A percentile compares a stretch with the other conserved stretches of the same genome.
These are phyloP conservation scores for Pyrenophora seminiperda DNA, from an alignment of 2,329 filamentous ascomycete genomes.

Conservation along the genomic window DNA sequence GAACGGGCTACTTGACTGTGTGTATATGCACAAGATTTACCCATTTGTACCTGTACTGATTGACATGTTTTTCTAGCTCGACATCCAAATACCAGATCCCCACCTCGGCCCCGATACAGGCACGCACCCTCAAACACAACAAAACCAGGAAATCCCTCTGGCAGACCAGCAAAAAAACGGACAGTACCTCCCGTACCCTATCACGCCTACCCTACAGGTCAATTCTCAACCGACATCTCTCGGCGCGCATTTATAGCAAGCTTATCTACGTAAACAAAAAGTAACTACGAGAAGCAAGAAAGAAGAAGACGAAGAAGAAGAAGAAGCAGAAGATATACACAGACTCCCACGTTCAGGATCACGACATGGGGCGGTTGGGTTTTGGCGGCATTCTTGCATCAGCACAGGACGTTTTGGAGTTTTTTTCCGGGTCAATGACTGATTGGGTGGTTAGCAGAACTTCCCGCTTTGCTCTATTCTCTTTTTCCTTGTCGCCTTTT, in stretches of 20 bases:
- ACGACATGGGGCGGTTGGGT: neutral
- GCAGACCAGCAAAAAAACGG: slow-evolving; percentile 21
- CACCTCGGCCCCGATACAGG: slow-evolving; percentile 60
- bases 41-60: neutral
- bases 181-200: slow-evolving; percentile 29
- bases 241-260: slow-evolving; percentile 22
- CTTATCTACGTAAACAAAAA: neutral
- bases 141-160: slow-evolving; percentile 24
- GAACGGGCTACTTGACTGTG: slow-evolving; percentile 86
- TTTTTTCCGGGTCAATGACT: slow-evolving; percentile 1
- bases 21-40: slow-evolving; percentile 38
- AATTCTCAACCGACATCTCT: slow-evolving; percentile 34
- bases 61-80: slow-evolving; percentile 58
- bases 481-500: neutral
- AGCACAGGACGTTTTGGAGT: slow-evolving; percentile 11
- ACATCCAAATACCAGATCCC: slow-evolving; percentile 81
- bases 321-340: neutral
- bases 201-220: slow-evolving; percentile 40
- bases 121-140: slow-evolving; percentile 35
- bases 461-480: neutral
- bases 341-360: neutral
- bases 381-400: slow-evolving; percentile 11
- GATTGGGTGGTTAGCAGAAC: neutral
- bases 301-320: neutral
- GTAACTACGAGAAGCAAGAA: neutral